Conservation (phyloP, 2,329 filamentous ascomycete genomes). For the Fusarium sp. region DNA sequence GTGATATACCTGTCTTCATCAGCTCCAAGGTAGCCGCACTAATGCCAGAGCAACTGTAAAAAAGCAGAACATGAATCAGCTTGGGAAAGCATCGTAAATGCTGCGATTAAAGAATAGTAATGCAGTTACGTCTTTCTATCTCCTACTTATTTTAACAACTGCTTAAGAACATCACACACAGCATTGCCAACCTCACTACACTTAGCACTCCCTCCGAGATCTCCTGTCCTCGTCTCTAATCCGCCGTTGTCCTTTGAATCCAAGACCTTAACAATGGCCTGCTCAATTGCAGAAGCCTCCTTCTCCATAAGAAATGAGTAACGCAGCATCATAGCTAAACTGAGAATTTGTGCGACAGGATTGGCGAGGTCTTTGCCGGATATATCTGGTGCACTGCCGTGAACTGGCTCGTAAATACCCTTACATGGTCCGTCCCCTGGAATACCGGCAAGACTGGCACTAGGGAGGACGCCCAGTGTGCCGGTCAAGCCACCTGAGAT, state of each 20-base stretch:
- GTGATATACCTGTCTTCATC: no score
- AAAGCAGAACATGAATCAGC: no score
- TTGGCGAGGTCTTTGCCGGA: constrained; percentile 78
- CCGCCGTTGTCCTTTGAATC: constrained; percentile 60
- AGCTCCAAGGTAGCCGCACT: no score
- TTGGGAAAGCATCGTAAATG: no score
- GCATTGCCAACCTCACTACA: constrained; percentile 78
- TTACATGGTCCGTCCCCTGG: constrained; percentile 61
- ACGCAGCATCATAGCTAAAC: constrained; percentile 79
- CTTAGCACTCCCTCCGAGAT: constrained; percentile 72
- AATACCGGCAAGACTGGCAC: constrained; percentile 58
- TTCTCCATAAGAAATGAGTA: constrained; percentile 74
- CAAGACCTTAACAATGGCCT: constrained; percentile 72
- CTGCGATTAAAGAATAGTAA: no score
- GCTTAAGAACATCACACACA: constrained; percentile 33
- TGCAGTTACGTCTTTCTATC: no score
- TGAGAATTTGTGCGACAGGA: constrained; percentile 77
- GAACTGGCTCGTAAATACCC: constrained; percentile 83
- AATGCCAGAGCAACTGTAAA: no score
- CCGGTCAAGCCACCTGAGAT: constrained; percentile 60
- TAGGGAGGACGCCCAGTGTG: constrained; percentile 59
- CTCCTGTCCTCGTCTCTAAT: constrained; percentile 68
- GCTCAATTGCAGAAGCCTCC: constrained; percentile 72
- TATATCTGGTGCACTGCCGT: constrained; percentile 80
- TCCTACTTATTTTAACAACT: neutral